These are phyloP conservation scores for Neonectria punicea DNA, from an alignment of 2,329 filamentous ascomycete species.

Conservation along the genomic window DNA sequence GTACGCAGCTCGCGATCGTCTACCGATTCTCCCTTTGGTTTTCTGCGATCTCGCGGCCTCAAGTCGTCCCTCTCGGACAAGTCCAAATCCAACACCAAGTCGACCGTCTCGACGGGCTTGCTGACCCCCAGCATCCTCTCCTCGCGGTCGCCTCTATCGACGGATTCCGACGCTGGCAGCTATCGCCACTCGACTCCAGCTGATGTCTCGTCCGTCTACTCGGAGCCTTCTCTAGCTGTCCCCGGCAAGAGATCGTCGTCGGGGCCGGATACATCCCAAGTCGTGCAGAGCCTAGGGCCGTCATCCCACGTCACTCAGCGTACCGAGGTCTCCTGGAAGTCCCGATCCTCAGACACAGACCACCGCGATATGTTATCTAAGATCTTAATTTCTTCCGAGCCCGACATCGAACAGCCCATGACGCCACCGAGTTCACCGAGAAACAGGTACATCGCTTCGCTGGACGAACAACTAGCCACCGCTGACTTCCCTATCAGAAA, in stretches of 20 bases:
- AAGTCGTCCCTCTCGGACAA: slow-evolving; percentile 37
- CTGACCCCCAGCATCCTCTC: slow-evolving; percentile 42
- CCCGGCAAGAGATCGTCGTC: neutral
- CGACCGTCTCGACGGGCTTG: slow-evolving; percentile 37
- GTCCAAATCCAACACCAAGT: slow-evolving; percentile 27
- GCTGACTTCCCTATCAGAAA: slow-evolving; percentile 27
- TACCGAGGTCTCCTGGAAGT: slow-evolving; percentile 22
- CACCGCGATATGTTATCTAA: slow-evolving; percentile 28
- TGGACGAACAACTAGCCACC: neutral
- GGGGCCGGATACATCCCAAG: slow-evolving; percentile 14
- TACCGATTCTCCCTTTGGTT: slow-evolving; percentile 52
- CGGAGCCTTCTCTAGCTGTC: slow-evolving; percentile 12
- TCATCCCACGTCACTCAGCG: slow-evolving; percentile 29
- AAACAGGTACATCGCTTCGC: slow-evolving; percentile 20
- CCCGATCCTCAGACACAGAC: slow-evolving; percentile 14
- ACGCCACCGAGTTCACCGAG: slow-evolving; percentile 27
- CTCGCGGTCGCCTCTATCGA: slow-evolving; percentile 41
- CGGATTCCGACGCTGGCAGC: slow-evolving; percentile 39
- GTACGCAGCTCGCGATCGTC: slow-evolving; percentile 57
- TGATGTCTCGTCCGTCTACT: slow-evolving; percentile 31
- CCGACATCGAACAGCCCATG: slow-evolving; percentile 23
- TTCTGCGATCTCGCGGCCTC: slow-evolving; percentile 54
- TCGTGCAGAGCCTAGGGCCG: slow-evolving; percentile 24
- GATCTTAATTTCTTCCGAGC: slow-evolving; percentile 34
- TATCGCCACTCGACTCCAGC: slow-evolving; percentile 35